Conservation (phyloP, 495 filamentous ascomycete genomes). For the Lasiosphaeris hirsuta region DNA sequence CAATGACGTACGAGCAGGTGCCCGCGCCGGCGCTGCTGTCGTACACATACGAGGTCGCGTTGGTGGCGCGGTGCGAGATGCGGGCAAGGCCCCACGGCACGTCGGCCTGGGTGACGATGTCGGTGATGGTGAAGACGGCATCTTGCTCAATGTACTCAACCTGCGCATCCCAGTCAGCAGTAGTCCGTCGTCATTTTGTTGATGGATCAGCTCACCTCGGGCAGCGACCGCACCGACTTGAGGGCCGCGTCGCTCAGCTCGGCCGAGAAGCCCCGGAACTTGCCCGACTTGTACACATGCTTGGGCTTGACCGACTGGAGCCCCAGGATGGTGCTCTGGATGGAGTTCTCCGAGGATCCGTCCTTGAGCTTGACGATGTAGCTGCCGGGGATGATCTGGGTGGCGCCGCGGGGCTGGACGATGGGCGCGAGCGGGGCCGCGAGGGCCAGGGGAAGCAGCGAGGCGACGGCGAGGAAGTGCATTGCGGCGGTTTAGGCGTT, state of each 20-base stretch:
- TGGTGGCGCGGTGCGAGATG: conserved; percentile 52
- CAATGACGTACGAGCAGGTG: conserved; percentile 58
- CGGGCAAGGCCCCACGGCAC: conserved; percentile 60
- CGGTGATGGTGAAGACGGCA: conserved; percentile 37
- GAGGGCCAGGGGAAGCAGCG: conserved; percentile 22
- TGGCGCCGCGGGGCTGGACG: conserved; percentile 32
- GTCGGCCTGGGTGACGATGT: conserved; percentile 43
- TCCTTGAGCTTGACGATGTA: conserved; percentile 58
- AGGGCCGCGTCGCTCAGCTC: conserved; percentile 32
- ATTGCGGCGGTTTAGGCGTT: conserved; percentile 5
- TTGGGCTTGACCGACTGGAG: conserved; percentile 30
- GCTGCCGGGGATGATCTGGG: conserved; percentile 41
- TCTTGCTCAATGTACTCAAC: conserved; percentile 54
- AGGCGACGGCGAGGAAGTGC: conserved; percentile 16
- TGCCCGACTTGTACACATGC: conserved; percentile 35
- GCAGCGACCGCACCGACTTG: conserved; percentile 40
- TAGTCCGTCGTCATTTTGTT: too few relatives aligned
- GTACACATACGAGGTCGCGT: conserved; percentile 53
- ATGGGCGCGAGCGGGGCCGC: conserved; percentile 27
- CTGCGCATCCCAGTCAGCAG: conserved; percentile 14
- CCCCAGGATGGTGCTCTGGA: conserved; percentile 31
- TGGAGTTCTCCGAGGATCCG: conserved; percentile 31
- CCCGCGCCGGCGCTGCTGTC: conserved; percentile 56
- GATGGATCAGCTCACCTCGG: conserved; percentile 27
- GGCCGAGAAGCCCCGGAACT: conserved; percentile 45